Conservation (phyloP, 2,329 filamentous ascomycete genomes). For the Fusarium avenaceum region DNA sequence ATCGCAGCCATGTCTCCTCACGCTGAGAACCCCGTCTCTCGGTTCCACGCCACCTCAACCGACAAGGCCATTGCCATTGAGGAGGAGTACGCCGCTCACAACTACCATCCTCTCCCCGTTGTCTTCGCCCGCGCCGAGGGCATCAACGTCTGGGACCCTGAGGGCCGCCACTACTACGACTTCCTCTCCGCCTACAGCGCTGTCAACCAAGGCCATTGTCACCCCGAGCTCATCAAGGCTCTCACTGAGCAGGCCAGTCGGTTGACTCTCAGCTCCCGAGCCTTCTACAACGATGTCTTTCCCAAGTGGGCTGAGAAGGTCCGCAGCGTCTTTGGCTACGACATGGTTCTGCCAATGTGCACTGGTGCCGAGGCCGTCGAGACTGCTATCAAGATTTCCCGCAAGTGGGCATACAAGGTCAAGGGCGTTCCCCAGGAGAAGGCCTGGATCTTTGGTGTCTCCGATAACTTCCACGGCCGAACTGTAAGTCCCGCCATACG, state of each 20-base stretch:
- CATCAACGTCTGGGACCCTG: constrained; percentile 94
- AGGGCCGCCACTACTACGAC: constrained; percentile 95
- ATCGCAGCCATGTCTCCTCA: constrained; percentile 68
- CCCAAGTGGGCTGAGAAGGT: constrained; percentile 45
- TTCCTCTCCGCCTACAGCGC: constrained; percentile 89
- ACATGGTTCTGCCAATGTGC: constrained; percentile 41
- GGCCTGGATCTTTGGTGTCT: constrained; percentile 43
- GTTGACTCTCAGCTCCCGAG: constrained; percentile 58
- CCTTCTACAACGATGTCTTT: constrained; percentile 44
- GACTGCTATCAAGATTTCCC: constrained; percentile 41
- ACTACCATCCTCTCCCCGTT: constrained; percentile 97
- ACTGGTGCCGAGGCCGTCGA: constrained; percentile 43
- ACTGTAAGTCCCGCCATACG: constrained; percentile 72
- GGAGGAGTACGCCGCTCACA: constrained; percentile 91
- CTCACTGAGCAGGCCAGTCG: constrained; percentile 90
- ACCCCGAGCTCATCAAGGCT: constrained; percentile 93
- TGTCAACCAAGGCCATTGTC: constrained; percentile 49
- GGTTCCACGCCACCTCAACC: constrained; percentile 83
- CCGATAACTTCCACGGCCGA: constrained; percentile 43
- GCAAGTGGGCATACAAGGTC: constrained; percentile 43
- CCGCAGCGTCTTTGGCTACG: constrained; percentile 40
- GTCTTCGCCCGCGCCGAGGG: constrained; percentile 90
- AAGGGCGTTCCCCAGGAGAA: constrained; percentile 43
- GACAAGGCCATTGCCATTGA: constrained; percentile 84
- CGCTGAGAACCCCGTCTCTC: constrained; percentile 61